Conservation (phyloP, 768 basidiomycete genomes). For the Galerina sulciceps region DNA sequence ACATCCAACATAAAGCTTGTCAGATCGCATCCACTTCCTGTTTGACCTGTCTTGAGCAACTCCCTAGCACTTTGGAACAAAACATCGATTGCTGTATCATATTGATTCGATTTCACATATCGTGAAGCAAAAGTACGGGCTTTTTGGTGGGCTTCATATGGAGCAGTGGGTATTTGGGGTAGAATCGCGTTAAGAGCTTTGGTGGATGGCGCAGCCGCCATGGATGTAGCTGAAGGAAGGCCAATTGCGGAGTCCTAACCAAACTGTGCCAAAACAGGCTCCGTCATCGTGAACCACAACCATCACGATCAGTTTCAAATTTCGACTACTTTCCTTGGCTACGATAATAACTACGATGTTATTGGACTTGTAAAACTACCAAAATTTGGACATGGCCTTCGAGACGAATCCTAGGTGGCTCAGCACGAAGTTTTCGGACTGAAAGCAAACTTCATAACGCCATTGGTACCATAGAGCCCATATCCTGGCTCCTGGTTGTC, state of each 20-base stretch:
- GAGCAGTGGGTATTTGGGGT: slow-evolving; percentile 70
- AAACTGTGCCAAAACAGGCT: not conserved
- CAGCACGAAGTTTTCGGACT: slow-evolving; percentile 66
- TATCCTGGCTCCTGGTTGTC: slow-evolving; percentile 72
- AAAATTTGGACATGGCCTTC: too few relatives aligned
- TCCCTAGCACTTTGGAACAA: slow-evolving; percentile 90
- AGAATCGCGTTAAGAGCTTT: slow-evolving; percentile 77
- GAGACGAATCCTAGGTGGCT: slow-evolving; percentile 3
- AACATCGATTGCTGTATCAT: slow-evolving; percentile 88
- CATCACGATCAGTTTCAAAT: not conserved
- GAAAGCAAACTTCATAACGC: slow-evolving; percentile 65
- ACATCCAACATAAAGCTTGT: slow-evolving; percentile 80
- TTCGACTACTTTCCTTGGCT: not conserved
- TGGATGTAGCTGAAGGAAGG: slow-evolving; percentile 17
- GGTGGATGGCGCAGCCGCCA: slow-evolving; percentile 44
- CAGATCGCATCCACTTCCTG: slow-evolving; percentile 91
- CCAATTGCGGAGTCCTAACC: slow-evolving; percentile 19
- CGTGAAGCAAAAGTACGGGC: slow-evolving; percentile 93
- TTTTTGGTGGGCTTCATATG: slow-evolving; percentile 97
- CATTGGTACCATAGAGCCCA: slow-evolving; percentile 59
- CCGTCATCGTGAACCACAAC: not conserved
- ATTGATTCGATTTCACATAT: slow-evolving; percentile 79
- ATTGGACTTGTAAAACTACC: too few relatives aligned
- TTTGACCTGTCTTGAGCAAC: slow-evolving; percentile 85
- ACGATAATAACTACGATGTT: not conserved